A percentile compares a stretch with the other conserved stretches of the same genome.
These are phyloP conservation scores for Nicotiana paniculata DNA, from an alignment of 257 asterid genomes.

Conservation along the genomic window DNA sequence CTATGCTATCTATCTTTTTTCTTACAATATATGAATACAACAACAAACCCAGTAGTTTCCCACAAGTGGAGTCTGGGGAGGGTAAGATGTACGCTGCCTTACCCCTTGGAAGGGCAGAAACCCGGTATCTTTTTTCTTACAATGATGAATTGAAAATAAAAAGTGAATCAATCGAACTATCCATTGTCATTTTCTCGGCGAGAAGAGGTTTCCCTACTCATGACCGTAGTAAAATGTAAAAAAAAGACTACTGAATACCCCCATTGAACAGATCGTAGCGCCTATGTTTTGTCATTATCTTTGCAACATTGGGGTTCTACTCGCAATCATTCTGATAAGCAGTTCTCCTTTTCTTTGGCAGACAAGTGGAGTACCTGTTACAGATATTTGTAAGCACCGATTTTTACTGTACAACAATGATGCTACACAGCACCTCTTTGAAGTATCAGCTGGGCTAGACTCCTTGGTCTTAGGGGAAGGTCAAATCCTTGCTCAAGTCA, in stretches of 20 bases:
- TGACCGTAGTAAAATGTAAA: background rate
- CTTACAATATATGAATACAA: background rate
- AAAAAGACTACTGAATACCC: background rate
- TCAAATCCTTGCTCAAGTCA: conserved; percentile 93
- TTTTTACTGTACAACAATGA: conserved; percentile 77
- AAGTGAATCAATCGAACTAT: background rate
- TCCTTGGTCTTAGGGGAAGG: conserved; percentile 94
- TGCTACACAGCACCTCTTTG: conserved; percentile 90
- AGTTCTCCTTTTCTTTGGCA: conserved; percentile 25
- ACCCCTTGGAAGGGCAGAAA: too few relatives aligned
- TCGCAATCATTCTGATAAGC: background rate
- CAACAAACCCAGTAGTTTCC: too few relatives aligned
- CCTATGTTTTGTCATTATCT: background rate
- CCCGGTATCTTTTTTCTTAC: background rate
- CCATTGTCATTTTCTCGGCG: background rate
- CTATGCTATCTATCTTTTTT: background rate
- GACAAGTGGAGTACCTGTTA: conserved; percentile 83
- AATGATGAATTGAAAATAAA: background rate
- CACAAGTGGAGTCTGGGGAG: too few relatives aligned
- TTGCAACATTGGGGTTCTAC: background rate
- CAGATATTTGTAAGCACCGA: conserved; percentile 83
- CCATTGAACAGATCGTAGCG: background rate
- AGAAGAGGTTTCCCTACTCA: background rate
- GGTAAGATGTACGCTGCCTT: too few relatives aligned
- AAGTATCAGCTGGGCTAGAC: conserved; percentile 91